Conservation (phyloP, 441 rosid genomes). For the Euphorbia celastroides region DNA sequence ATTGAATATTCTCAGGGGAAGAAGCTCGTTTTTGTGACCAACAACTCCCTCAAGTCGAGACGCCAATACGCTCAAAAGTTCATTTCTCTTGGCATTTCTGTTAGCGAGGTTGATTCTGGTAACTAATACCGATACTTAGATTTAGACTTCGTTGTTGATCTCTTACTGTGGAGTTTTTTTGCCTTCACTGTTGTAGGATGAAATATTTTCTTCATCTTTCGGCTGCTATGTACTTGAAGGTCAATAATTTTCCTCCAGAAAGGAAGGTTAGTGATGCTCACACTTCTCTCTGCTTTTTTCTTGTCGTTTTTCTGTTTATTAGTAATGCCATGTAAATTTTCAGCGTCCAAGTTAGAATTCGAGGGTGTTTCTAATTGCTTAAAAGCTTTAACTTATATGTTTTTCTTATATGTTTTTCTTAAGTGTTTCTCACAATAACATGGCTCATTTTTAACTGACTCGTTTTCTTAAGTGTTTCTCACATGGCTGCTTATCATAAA, state of each 20-base stretch:
- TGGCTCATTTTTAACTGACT: too few species aligned
- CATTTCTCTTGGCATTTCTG: slow-evolving; percentile 60
- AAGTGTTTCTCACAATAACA: too few species aligned
- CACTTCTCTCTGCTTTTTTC: not conserved
- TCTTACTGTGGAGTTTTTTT: not conserved
- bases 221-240: slow-evolving; percentile 83
- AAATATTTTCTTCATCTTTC: slow-evolving; percentile 90
- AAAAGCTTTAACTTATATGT: too few species aligned
- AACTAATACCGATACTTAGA: not conserved
- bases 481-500: too few species aligned
- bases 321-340: not conserved
- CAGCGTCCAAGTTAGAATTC: not conserved
- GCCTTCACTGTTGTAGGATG: slow-evolving; percentile 47
- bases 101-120: slow-evolving; percentile 43
- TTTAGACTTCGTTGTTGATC: not conserved
- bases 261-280: slow-evolving; percentile 49
- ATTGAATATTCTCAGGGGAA: slow-evolving; percentile 45
- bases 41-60: slow-evolving; percentile 77
- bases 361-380: too few species aligned
- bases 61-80: slow-evolving; percentile 67
- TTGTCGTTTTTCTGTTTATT: not conserved
- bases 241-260: slow-evolving; percentile 59
- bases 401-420: too few species aligned
- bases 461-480: too few species aligned
- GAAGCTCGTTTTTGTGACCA: slow-evolving; percentile 76